These are phyloP conservation scores for Plasmodium coatneyi DNA, from an alignment of 169 alveolate genomes.

Conservation along the genomic window DNA sequence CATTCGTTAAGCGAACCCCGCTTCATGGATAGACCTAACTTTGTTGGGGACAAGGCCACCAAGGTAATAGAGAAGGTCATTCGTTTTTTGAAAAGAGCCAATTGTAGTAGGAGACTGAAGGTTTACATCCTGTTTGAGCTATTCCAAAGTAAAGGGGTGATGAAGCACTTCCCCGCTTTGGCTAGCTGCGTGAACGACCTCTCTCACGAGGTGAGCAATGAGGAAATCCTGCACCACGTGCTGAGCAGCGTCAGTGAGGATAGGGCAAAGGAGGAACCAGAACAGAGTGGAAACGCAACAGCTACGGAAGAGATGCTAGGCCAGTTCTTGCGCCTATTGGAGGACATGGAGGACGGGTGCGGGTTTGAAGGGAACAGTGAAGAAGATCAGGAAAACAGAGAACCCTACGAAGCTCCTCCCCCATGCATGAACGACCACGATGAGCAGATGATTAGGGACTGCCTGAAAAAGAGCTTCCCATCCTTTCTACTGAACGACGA, in stretches of 20 bases:
- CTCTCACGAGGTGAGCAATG: slow-evolving; percentile 2
- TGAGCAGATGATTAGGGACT: neutral
- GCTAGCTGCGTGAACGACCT: neutral
- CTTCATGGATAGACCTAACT: neutral
- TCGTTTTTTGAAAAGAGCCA: slow-evolving; percentile 27
- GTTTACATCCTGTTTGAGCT: slow-evolving; percentile 27
- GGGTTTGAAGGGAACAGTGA: neutral
- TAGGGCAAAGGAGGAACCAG: neutral
- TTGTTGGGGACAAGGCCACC: neutral
- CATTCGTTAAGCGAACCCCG: slow-evolving; percentile 23
- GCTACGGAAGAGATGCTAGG: neutral
- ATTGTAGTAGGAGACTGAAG: slow-evolving; percentile 33
- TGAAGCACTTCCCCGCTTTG: slow-evolving; percentile 37
- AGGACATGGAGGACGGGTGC: neutral
- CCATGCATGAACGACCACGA: neutral
- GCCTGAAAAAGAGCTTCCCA: slow-evolving; percentile 25
- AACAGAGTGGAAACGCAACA: neutral
- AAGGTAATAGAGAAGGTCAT: slow-evolving; percentile 14
- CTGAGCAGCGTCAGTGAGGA: neutral
- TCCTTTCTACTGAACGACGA: slow-evolving; percentile 69
- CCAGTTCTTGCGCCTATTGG: neutral
- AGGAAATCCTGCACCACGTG: slow-evolving; percentile 26
- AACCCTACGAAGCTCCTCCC: too few relatives aligned
- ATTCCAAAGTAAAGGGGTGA: slow-evolving; percentile 32
- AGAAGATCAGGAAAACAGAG: neutral